phyloP scores from a whole-genome alignment of 768 basidiomycete species.

The Amanita jacksonii region DNA sequence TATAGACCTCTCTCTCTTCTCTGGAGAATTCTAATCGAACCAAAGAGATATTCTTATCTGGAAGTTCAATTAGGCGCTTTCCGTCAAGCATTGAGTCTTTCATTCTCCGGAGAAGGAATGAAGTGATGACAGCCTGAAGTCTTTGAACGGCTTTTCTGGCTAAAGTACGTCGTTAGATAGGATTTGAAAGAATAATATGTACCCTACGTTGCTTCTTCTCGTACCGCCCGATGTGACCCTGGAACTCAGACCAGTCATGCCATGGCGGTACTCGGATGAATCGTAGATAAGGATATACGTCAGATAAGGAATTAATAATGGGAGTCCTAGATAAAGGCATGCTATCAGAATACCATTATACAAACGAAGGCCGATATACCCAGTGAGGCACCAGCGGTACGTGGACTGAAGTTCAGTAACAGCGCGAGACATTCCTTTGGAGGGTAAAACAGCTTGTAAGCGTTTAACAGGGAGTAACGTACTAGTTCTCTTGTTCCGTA shows the following conservation, averaged over 20 bases:
- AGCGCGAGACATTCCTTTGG: constrained; percentile 40
- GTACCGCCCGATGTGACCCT: constrained; percentile 23
- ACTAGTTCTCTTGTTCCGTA: constrained; percentile 43
- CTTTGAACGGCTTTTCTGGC: constrained; percentile 45
- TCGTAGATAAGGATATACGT: constrained; percentile 40
- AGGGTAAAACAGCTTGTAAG: too few species aligned
- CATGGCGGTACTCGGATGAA: constrained; percentile 37
- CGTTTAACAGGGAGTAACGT: too few species aligned
- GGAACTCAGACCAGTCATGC: constrained; percentile 36
- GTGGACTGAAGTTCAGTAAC: constrained; percentile 41
- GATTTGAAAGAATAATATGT: neutral
- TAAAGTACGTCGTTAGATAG: constrained; percentile 13
- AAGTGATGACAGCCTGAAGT: constrained; percentile 46
- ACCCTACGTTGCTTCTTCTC: constrained; percentile 47
- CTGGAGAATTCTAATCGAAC: constrained; percentile 43
- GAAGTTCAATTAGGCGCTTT: constrained; percentile 56
- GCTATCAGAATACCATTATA: neutral
- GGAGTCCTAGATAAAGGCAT: constrained; percentile 34
- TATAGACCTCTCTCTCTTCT: constrained; percentile 60
- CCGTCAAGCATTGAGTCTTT: constrained; percentile 59
- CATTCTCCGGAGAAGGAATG: constrained; percentile 51
- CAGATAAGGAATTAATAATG: constrained; percentile 51
- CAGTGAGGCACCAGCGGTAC: constrained; percentile 63
- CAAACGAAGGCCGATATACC: constrained; percentile 26
- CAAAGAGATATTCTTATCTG: constrained; percentile 42